Base-by-base conservation (phyloP, 768 basidiomycete genomes). In the Rhodosporidiobolus odoratus region DNA sequence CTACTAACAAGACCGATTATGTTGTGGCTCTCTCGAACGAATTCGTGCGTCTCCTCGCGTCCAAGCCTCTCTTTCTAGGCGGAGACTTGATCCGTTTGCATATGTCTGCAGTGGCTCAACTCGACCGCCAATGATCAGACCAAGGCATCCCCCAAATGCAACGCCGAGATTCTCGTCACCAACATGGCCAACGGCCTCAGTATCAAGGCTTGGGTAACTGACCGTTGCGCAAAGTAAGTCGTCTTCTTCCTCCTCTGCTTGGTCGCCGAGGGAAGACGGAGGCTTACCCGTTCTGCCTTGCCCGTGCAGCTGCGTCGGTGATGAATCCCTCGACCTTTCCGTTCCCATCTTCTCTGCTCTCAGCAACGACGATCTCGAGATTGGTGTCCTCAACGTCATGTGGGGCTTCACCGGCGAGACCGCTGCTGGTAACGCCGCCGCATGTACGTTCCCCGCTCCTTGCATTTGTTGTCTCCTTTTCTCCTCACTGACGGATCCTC, bases 391-490 rank as follows among this genome's bases (percentile, higher is more conserved):
- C 30, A 2, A 27, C 8, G 0, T 70, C 45, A 37, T 66, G 4
- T 70, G 69, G 69, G 69, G 69, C 13, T 66, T 58, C 48, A 71
- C 61, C 23, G 69, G 61, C 23, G 58, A 27, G 27, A 53, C 27
- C 52, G 52, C 52, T n/a, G n/a, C n/a, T n/a, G n/a, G n/a, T n/a
- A n/a, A n/a, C n/a, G n/a, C n/a, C n/a, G n/a, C n/a, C n/a, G n/a
- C n/a, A n/a, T n/a, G n/a, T n/a, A n/a, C n/a, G n/a, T n/a, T n/a
- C n/a, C n/a, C n/a, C n/a, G n/a, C n/a, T n/a, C n/a, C n/a, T n/a
- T n/a, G n/a, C n/a, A n/a, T n/a, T n/a, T n/a, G n/a, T n/a, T n/a
- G n/a, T n/a, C n/a, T n/a, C n/a, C n/a, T n/a, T n/a, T n/a, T n/a
- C n/a, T n/a, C n/a, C n/a, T n/a, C n/a, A n/a, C n/a, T n/a, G n/a